Evolutionary conservation across 352 stramenopile genomes (phyloP).

Genomic region (Stramenopiles sp.): DNA sequence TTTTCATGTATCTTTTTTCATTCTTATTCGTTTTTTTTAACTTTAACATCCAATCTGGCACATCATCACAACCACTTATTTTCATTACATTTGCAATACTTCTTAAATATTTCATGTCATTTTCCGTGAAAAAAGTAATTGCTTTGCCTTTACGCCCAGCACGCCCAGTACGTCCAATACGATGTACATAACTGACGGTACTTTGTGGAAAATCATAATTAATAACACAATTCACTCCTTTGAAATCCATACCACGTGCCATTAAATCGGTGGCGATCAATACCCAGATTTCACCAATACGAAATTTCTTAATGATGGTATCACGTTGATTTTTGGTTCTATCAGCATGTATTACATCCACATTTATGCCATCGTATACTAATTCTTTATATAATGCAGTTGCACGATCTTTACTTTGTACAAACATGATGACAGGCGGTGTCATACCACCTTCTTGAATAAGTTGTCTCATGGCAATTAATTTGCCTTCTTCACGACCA

Average conservation of each 20-base stretch:
- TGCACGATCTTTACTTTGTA: constrained; percentile 93
- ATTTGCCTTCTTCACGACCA: constrained; percentile 93
- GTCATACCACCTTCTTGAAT: constrained; percentile 60
- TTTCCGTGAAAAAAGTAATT: constrained; percentile 94
- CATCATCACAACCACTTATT: constrained; percentile 83
- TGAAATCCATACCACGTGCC: constrained; percentile 93
- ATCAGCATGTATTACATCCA: constrained; percentile 91
- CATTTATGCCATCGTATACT: constrained; percentile 62
- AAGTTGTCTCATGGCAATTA: constrained; percentile 82
- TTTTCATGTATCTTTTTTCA: neutral
- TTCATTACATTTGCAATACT: constrained; percentile 96
- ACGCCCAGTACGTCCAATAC: constrained; percentile 95
- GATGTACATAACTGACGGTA: constrained; percentile 96
- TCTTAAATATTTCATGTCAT: constrained; percentile 74
- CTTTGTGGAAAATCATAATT: constrained; percentile 96
- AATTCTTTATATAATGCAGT: constrained; percentile 94
- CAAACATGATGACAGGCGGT: constrained; percentile 90
- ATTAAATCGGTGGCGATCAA: constrained; percentile 96
- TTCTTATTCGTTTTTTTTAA: constrained; percentile 43
- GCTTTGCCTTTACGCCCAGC: constrained; percentile 88
- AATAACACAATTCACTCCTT: constrained; percentile 82
- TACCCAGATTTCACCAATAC: constrained; percentile 63
- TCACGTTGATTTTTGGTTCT: constrained; percentile 40
- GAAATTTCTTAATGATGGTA: constrained; percentile 64
- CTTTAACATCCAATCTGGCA: constrained; percentile 92